Conservation (phyloP, 108 stramenopile species). For the Nitzschia putrida region DNA sequence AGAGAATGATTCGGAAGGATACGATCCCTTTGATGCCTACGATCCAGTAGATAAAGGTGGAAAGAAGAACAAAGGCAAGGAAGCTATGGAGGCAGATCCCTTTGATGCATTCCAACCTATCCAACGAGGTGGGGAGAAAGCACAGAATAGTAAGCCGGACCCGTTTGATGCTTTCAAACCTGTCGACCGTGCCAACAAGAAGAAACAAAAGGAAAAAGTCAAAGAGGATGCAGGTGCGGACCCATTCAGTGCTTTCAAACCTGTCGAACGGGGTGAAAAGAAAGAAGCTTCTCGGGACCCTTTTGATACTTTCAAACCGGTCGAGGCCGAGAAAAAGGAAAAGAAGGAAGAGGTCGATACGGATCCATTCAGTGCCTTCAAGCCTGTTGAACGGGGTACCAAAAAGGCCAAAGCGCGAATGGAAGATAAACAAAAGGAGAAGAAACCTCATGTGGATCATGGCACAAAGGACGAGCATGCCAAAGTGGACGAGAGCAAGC, state of each 20-base stretch:
- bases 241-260: not conserved
- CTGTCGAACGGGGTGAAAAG: not conserved
- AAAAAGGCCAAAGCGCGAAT: not conserved
- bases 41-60: no score
- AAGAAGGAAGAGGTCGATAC: not conserved
- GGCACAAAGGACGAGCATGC: not conserved
- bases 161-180: not conserved
- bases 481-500: not conserved
- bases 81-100: not conserved
- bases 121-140: not conserved
- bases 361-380: conserved; percentile 7
- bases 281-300: not conserved
- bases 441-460: not conserved
- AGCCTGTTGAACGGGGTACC: not conserved
- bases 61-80: not conserved
- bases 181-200: not conserved
- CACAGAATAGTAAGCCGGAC: not conserved
- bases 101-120: not conserved
- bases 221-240: conserved; percentile 4
- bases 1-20: not conserved
- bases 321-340: not conserved
- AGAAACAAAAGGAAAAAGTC: not conserved
- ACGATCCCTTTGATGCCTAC: not conserved
- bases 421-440: not conserved
- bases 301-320: not conserved